A percentile compares a stretch with the other conserved stretches of the same genome.
These are phyloP conservation scores for Exidia glandulosa DNA, from an alignment of 768 basidiomycete species.

Conservation along the genomic window DNA sequence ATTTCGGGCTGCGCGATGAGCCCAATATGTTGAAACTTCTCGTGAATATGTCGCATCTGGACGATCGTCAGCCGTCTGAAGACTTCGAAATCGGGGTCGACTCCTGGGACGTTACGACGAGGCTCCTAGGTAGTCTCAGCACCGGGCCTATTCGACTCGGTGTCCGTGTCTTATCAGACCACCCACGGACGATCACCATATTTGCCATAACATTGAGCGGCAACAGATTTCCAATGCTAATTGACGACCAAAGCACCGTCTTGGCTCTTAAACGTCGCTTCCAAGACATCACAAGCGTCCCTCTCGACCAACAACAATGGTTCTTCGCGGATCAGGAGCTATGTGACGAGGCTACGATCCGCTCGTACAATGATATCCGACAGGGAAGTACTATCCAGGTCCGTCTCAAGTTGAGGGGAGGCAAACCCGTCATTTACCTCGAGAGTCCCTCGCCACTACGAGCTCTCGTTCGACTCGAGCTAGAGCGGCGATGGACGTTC, in stretches of 20 bases:
- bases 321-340: conserved; percentile 93
- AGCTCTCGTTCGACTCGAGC: too few species aligned
- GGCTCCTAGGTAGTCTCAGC: background rate
- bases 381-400: background rate
- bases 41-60: background rate
- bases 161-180: background rate
- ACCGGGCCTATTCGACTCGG: background rate
- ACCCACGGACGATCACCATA: too few species aligned
- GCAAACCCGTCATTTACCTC: conserved; percentile 26
- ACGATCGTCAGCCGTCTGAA: background rate
- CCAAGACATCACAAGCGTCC: conserved; percentile 75
- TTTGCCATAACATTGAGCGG: background rate
- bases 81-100: background rate
- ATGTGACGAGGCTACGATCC: conserved; percentile 82
- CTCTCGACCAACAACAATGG: conserved; percentile 77
- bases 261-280: conserved; percentile 47
- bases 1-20: background rate
- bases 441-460: too few species aligned
- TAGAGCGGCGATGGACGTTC: conserved; percentile 18
- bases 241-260: background rate
- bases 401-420: background rate
- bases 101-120: background rate
- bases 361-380: background rate
- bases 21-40: background rate
- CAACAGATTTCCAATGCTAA: background rate